phyloP scores from a whole-genome alignment of 2,329 filamentous ascomycete species.

The Pestalotiopsis sp. region DNA sequence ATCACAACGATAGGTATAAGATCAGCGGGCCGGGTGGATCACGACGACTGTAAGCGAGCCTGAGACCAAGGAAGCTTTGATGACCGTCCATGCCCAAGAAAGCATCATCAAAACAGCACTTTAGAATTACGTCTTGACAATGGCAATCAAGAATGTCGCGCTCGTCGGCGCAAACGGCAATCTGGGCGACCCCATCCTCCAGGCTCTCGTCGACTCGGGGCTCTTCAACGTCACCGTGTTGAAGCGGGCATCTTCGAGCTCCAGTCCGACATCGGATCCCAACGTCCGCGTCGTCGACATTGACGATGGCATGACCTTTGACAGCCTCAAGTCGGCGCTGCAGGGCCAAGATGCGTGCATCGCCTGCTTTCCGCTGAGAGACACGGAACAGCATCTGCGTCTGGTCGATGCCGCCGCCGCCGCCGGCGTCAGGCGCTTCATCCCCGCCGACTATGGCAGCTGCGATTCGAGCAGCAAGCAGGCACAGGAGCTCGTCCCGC shows the following conservation, averaged over 20 bases:
- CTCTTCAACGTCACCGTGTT: slow-evolving; percentile 36
- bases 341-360: slow-evolving; percentile 40
- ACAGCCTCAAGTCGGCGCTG: slow-evolving; percentile 33
- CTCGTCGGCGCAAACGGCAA: slow-evolving; percentile 42
- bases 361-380: slow-evolving; percentile 34
- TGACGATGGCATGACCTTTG: slow-evolving; percentile 32
- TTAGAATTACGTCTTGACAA: slow-evolving; percentile 15
- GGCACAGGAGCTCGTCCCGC: slow-evolving; percentile 37
- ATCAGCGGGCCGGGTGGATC: not conserved
- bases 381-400: slow-evolving; percentile 34
- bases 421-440: slow-evolving; percentile 38
- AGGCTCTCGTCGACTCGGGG: slow-evolving; percentile 31
- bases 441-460: slow-evolving; percentile 45
- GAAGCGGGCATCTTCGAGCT: slow-evolving; percentile 35
- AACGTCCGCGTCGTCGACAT: slow-evolving; percentile 27
- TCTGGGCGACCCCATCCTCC: slow-evolving; percentile 36
- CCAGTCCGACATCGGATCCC: slow-evolving; percentile 16
- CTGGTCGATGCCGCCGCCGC: slow-evolving; percentile 39
- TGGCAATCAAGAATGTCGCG: slow-evolving; percentile 38
- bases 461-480: slow-evolving; percentile 36
- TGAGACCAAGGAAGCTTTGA: not conserved
- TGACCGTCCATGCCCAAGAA: not conserved
- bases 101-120: not conserved
- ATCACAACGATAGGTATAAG: not conserved
- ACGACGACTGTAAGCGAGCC: not conserved